phyloP scores from a whole-genome alignment of 2,329 filamentous ascomycete species.

The Thermoascus crustaceus region DNA sequence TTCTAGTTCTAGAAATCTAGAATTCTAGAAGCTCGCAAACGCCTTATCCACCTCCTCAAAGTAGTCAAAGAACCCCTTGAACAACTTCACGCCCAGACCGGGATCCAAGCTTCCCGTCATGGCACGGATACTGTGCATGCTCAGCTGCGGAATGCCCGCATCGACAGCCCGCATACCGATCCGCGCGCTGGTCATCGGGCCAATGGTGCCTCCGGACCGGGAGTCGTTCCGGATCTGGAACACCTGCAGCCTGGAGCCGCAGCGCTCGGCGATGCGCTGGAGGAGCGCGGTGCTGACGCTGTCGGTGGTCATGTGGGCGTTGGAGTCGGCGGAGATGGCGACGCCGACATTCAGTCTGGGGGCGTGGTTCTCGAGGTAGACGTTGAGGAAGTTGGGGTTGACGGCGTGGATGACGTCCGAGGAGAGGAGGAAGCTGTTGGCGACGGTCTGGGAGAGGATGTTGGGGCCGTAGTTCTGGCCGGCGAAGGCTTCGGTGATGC shows the following conservation, averaged over 20 bases:
- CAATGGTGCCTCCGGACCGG: constrained; percentile 86
- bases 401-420: constrained; percentile 91
- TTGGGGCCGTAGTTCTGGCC: constrained; percentile 38
- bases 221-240: constrained; percentile 96
- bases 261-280: constrained; percentile 66
- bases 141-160: constrained; percentile 81
- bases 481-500: constrained; percentile 60
- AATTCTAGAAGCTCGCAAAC: constrained; percentile 58
- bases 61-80: constrained; percentile 79
- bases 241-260: constrained; percentile 63
- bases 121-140: constrained; percentile 88
- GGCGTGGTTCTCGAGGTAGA: constrained; percentile 77
- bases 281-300: constrained; percentile 75
- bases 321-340: constrained; percentile 69
- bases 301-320: constrained; percentile 95
- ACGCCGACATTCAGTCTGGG: constrained; percentile 85
- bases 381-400: constrained; percentile 83
- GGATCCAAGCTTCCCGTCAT: constrained; percentile 82
- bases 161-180: constrained; percentile 80
- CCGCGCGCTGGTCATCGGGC: constrained; percentile 72
- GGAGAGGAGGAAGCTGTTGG: constrained; percentile 84
- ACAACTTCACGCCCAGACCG: constrained; percentile 77
- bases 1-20: constrained; percentile 16
- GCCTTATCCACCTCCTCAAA: constrained; percentile 77
- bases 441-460: constrained; percentile 72